phyloP scores from a whole-genome alignment of 805 yeast species.

The Suhomyces prunicola region DNA sequence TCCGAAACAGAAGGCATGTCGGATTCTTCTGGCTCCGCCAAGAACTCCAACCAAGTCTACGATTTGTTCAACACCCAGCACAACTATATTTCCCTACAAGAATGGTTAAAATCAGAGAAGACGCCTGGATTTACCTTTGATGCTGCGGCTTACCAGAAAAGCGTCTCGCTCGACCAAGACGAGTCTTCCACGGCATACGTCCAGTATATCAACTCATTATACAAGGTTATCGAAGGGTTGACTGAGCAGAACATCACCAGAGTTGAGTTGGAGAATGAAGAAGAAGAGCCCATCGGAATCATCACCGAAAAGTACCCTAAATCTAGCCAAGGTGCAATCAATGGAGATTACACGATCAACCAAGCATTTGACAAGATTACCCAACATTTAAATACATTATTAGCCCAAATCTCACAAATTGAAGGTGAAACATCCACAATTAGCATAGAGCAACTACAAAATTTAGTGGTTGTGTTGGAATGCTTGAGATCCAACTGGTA shows the following conservation, averaged over 20 bases:
- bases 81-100: slow-evolving; percentile 41
- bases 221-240: slow-evolving; percentile 47
- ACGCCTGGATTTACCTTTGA: slow-evolving; percentile 40
- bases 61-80: slow-evolving; percentile 11
- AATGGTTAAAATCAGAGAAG: slow-evolving; percentile 41
- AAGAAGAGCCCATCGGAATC: slow-evolving; percentile 31
- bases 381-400: not conserved
- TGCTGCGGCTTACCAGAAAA: slow-evolving; percentile 36
- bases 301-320: not conserved
- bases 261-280: slow-evolving; percentile 13
- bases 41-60: not conserved
- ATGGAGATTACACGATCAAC: not conserved
- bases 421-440: slow-evolving; percentile 7
- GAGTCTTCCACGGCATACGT: slow-evolving; percentile 42
- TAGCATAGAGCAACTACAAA: slow-evolving; percentile 27
- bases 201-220: slow-evolving; percentile 48
- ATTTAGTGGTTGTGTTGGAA: slow-evolving; percentile 51
- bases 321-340: not conserved
- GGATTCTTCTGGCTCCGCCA: slow-evolving; percentile 8
- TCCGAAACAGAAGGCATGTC: slow-evolving; percentile 18
- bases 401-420: slow-evolving; percentile 13
- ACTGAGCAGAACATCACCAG: slow-evolving; percentile 15
- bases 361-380: not conserved
- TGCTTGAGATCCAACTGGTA: slow-evolving; percentile 56
- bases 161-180: slow-evolving; percentile 27